These are phyloP conservation scores for Roridomyces roridus DNA, from an alignment of 768 basidiomycete genomes.

Conservation along the genomic window DNA sequence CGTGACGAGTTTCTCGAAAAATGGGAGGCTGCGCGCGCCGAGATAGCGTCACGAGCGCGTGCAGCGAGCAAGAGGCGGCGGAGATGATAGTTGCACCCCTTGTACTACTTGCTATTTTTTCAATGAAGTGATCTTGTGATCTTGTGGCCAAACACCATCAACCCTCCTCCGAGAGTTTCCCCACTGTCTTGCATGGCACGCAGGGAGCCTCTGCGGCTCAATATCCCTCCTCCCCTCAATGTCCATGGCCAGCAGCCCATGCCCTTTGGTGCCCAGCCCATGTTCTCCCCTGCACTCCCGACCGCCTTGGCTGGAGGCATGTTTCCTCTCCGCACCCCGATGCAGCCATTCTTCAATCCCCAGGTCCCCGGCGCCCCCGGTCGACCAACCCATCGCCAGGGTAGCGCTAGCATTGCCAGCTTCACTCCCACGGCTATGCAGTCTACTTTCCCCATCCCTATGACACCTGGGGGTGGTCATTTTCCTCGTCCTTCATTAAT, in stretches of 20 bases:
- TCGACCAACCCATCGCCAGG: conserved; percentile 62
- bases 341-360: conserved; percentile 68
- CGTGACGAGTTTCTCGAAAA: conserved; percentile 8
- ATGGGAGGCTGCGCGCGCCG: not conserved
- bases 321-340: conserved; percentile 74
- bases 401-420: conserved; percentile 66
- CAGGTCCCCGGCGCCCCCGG: conserved; percentile 56
- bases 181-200: conserved; percentile 39
- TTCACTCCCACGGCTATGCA: conserved; percentile 65
- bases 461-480: conserved; percentile 65
- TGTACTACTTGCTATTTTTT: not conserved
- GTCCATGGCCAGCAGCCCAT: conserved; percentile 64
- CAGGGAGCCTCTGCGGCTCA: conserved; percentile 62
- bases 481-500: conserved; percentile 61
- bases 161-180: not conserved
- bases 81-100: conserved; percentile 1
- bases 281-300: conserved; percentile 72
- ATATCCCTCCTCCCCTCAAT: conserved; percentile 58
- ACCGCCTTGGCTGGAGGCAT: conserved; percentile 63
- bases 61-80: too few species aligned
- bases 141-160: not conserved
- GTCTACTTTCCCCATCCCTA: conserved; percentile 52
- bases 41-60: too few species aligned
- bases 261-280: conserved; percentile 49
- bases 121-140: not conserved